These are phyloP conservation scores for Diplocarpon rosae DNA, from an alignment of 2,329 filamentous ascomycete species.

Conservation along the genomic window DNA sequence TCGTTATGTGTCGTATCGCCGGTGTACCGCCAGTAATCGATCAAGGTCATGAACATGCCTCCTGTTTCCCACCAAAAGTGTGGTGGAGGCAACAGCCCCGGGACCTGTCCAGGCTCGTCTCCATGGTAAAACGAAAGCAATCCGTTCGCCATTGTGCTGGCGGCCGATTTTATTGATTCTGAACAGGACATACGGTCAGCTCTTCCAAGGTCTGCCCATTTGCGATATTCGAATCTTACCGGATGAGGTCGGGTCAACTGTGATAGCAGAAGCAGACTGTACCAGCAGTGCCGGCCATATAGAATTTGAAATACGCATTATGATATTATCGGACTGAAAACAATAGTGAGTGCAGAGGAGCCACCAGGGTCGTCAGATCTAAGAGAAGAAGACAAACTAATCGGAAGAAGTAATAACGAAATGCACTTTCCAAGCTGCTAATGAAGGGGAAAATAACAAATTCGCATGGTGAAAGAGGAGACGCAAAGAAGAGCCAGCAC, in stretches of 20 bases:
- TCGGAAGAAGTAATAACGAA: constrained; percentile 8
- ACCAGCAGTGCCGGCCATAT: constrained; percentile 14
- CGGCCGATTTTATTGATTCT: constrained; percentile 28
- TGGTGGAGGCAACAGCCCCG: constrained; percentile 39
- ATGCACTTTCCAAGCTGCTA: constrained; percentile 23
- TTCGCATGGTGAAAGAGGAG: constrained; percentile 10
- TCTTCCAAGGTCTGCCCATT: no score
- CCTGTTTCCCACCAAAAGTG: constrained; percentile 57
- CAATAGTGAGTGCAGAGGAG: not conserved
- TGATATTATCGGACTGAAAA: constrained; percentile 6
- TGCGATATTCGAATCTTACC: constrained; percentile 10
- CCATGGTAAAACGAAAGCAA: constrained; percentile 42
- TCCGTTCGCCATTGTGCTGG: constrained; percentile 32
- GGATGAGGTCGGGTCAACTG: constrained; percentile 19
- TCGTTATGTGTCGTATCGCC: constrained; percentile 61
- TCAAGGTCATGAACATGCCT: constrained; percentile 59
- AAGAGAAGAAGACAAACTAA: not conserved
- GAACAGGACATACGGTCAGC: not conserved
- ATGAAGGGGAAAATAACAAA: constrained; percentile 5
- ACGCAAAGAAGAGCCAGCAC: constrained; percentile 3
- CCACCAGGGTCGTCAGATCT: constrained; percentile 1
- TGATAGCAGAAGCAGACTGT: constrained; percentile 14
- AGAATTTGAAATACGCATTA: constrained; percentile 18
- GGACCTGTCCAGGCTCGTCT: constrained; percentile 37
- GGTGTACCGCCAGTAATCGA: constrained; percentile 79